Conservation (phyloP, 768 basidiomycete genomes). For the Serendipita indica region DNA sequence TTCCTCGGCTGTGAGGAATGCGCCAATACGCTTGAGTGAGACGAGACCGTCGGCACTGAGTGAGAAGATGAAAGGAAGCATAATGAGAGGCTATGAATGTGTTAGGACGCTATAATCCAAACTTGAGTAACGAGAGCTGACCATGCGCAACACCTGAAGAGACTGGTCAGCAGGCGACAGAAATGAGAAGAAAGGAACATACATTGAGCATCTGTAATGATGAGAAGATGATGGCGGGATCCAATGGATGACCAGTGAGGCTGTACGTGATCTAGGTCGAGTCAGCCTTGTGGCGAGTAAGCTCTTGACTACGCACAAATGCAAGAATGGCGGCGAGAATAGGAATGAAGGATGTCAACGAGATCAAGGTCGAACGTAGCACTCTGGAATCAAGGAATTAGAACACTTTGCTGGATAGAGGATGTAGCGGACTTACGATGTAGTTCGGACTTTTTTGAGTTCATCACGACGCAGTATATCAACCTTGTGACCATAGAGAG, state of each 20-base stretch:
- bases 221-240: slow-evolving; percentile 40
- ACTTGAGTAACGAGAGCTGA: too few species aligned
- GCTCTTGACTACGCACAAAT: slow-evolving; percentile 28
- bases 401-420: not conserved
- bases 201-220: slow-evolving; percentile 48
- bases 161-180: not conserved
- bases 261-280: slow-evolving; percentile 42
- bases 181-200: slow-evolving; percentile 30
- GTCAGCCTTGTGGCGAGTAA: not conserved
- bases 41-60: slow-evolving; percentile 35
- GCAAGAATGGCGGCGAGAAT: slow-evolving; percentile 35
- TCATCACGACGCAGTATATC: slow-evolving; percentile 23
- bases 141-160: not conserved
- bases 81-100: slow-evolving; percentile 41
- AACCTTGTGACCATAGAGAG: slow-evolving; percentile 28
- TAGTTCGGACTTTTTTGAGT: slow-evolving; percentile 16
- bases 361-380: slow-evolving; percentile 26
- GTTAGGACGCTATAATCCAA: too few species aligned
- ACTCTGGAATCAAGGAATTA: slow-evolving; percentile 21
- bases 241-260: slow-evolving; percentile 38
- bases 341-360: slow-evolving; percentile 37
- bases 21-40: slow-evolving; percentile 33
- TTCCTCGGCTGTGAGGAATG: slow-evolving; percentile 41
- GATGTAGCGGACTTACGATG: slow-evolving; percentile 19
- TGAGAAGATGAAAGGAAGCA: slow-evolving; percentile 41